phyloP scores from a whole-genome alignment of 2,329 filamentous ascomycete species.

The Cercospora sp. region DNA sequence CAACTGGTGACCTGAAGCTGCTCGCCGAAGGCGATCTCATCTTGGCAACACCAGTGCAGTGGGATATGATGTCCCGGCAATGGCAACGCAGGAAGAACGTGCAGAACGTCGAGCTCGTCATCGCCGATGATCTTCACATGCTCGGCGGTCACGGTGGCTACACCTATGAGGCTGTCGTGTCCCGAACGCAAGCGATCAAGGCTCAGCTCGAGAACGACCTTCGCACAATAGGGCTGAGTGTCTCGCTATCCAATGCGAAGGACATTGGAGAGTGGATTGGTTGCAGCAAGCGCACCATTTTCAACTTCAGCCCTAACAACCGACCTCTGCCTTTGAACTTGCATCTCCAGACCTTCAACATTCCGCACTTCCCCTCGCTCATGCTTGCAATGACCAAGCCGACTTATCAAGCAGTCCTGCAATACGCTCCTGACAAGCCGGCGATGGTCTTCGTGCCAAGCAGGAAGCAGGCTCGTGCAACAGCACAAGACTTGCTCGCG shows the following conservation, averaged over 20 bases:
- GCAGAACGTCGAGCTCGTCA: slow-evolving; percentile 84
- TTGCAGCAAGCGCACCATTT: slow-evolving; percentile 95
- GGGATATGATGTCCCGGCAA: slow-evolving; percentile 92
- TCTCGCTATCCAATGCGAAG: slow-evolving; percentile 87
- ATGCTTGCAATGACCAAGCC: slow-evolving; percentile 99
- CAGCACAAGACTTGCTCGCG: slow-evolving; percentile 82
- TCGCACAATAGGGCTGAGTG: slow-evolving; percentile 85
- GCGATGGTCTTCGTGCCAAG: slow-evolving; percentile 89
- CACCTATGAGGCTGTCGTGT: slow-evolving; percentile 95
- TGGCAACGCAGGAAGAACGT: slow-evolving; percentile 98
- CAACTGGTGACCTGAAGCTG: slow-evolving; percentile 82
- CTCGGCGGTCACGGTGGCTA: slow-evolving; percentile 84
- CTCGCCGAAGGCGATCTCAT: slow-evolving; percentile 86
- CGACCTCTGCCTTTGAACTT: slow-evolving; percentile 87
- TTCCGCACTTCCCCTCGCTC: slow-evolving; percentile 93
- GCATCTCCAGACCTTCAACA: slow-evolving; percentile 91
- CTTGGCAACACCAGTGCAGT: slow-evolving; percentile 87
- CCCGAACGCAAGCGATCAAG: slow-evolving; percentile 94
- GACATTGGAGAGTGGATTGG: slow-evolving; percentile 98
- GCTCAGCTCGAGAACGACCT: slow-evolving; percentile 81
- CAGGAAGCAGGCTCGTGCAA: slow-evolving; percentile 87
- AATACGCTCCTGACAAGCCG: slow-evolving; percentile 82
- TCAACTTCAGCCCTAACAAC: slow-evolving; percentile 94
- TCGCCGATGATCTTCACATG: slow-evolving; percentile 93
- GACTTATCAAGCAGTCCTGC: slow-evolving; percentile 82